Conservation (phyloP, 495 filamentous ascomycete species). For the Penicillium parvum region DNA sequence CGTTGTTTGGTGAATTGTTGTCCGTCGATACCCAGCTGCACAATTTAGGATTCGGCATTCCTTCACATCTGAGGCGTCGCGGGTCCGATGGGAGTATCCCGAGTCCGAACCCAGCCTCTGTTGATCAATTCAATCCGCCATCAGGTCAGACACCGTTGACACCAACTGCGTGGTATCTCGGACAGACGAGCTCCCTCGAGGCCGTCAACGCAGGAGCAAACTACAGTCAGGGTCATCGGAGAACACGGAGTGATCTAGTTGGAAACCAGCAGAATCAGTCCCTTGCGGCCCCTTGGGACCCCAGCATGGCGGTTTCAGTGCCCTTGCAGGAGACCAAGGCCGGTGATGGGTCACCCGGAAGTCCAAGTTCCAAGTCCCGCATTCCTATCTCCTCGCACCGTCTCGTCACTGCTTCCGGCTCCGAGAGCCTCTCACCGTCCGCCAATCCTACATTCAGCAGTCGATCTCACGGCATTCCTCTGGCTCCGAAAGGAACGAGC, state of each 20-base stretch:
- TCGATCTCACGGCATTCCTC: constrained; percentile 26
- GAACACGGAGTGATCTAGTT: constrained; percentile 45
- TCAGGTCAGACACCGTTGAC: constrained; percentile 45
- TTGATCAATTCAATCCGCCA: constrained; percentile 39
- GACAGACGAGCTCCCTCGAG: constrained; percentile 44
- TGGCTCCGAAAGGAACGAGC: constrained; percentile 44
- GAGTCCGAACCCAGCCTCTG: constrained; percentile 47
- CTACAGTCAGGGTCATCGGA: constrained; percentile 34
- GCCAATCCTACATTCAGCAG: constrained; percentile 42
- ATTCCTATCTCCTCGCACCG: constrained; percentile 54
- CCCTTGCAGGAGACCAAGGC: constrained; percentile 31
- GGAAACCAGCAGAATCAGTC: constrained; percentile 18
- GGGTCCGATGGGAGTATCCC: constrained; percentile 52
- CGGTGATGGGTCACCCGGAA: constrained; percentile 28
- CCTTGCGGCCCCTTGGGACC: constrained; percentile 28
- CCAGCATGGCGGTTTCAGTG: constrained; percentile 38
- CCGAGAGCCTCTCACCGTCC: constrained; percentile 40
- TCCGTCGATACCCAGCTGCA: constrained; percentile 34
- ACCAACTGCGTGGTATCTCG: constrained; percentile 54
- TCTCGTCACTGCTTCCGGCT: constrained; percentile 43
- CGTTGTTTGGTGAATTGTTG: constrained; percentile 51
- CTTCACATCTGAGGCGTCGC: constrained; percentile 39
- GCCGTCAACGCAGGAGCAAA: constrained; percentile 22
- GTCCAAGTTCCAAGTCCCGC: constrained; percentile 51
- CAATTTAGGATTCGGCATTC: constrained; percentile 38